Conservation (phyloP, 2,329 filamentous ascomycete genomes). For the Pseudophaeomoniella oleicola region DNA sequence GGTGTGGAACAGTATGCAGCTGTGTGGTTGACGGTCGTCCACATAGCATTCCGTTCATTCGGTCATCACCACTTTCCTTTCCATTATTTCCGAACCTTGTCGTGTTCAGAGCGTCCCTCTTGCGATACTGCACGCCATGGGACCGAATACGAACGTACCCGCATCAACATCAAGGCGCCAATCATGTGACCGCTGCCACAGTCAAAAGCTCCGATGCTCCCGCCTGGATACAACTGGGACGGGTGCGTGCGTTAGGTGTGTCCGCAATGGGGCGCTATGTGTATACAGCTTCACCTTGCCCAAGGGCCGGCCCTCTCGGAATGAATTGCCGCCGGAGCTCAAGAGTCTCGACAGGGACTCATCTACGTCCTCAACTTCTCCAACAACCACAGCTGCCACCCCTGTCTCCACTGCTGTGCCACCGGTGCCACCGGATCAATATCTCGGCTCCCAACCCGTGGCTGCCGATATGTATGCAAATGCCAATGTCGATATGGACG, state of each 20-base stretch:
- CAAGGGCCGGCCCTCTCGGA: constrained; percentile 5
- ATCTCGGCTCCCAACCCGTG: background rate
- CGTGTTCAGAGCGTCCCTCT: too few species aligned
- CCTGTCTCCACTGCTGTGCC: background rate
- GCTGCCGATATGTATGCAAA: background rate
- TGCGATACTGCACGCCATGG: constrained; percentile 1
- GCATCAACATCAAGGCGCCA: background rate
- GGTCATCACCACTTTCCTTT: too few species aligned
- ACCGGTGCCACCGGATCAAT: background rate
- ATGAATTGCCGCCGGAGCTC: too few species aligned
- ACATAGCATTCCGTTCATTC: too few species aligned
- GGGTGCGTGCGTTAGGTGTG: constrained; percentile 4
- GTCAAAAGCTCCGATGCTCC: constrained; percentile 5
- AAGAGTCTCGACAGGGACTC: too few species aligned
- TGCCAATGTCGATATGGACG: background rate
- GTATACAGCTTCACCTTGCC: constrained; percentile 6
- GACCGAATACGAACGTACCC: background rate
- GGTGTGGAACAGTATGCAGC: too few species aligned
- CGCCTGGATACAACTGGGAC: constrained; percentile 1
- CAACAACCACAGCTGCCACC: background rate
- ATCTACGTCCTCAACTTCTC: too few species aligned
- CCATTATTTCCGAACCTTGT: too few species aligned
- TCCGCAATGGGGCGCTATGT: constrained; percentile 3
- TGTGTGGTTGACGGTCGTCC: too few species aligned
- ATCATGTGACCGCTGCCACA: constrained; percentile 5